Evolutionary conservation across 163 green algal genomes (phyloP), one percentile per base, ranked within the genome.

Genomic region (Scenedesmus sp.): DNA sequence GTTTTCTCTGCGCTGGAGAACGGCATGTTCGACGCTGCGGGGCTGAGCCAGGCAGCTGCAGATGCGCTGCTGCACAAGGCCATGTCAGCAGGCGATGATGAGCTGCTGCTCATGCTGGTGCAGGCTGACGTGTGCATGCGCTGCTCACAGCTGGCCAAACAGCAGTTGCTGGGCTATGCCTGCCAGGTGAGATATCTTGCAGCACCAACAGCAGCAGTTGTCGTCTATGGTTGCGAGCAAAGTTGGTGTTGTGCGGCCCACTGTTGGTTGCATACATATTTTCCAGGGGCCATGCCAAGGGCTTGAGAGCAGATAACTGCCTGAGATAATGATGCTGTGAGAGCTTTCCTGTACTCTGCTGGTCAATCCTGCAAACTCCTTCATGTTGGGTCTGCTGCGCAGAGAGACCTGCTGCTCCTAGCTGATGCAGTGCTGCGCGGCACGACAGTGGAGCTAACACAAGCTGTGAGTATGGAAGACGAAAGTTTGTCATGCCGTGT

Each of bases 51-150:
- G n/a, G n/a, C 10, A 56, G 83, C 23, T 56, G 83, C 83, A 26
- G 83, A 88, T 52, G 23, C 57, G n/a, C 83, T 88, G 56, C 26
- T 88, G 57, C 59, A 88, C 15, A 52, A 57, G 56, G 20, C 26
- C 57, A 88, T 88, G 57, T 20, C 83, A 76, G 83, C 83, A 74
- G 57, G 56, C 7, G 83, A 88, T 57, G 83, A 88, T 56, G 57
- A 88, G 57, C 57, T 88, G 83, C 57, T 88, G 83, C 59, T 88
- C 16, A 88, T 88, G 83, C 83, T 88, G 57, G 57, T 88, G 57
- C 46, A 88, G 83, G 83, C 57, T 20, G 57, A n/a, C 57, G 26
- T 88, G 7, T 57, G 83, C 46, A 5, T 34, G n/a, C 59, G 83
- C 83, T 74, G 83, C 57, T 57, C 20, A 18, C 83, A 56, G 83